Percentiles rank a stretch among this genome's conserved stretches.
Evolutionary conservation across 257 asterid genomes (phyloP).

Genomic region (Prunella vulgaris): DNA sequence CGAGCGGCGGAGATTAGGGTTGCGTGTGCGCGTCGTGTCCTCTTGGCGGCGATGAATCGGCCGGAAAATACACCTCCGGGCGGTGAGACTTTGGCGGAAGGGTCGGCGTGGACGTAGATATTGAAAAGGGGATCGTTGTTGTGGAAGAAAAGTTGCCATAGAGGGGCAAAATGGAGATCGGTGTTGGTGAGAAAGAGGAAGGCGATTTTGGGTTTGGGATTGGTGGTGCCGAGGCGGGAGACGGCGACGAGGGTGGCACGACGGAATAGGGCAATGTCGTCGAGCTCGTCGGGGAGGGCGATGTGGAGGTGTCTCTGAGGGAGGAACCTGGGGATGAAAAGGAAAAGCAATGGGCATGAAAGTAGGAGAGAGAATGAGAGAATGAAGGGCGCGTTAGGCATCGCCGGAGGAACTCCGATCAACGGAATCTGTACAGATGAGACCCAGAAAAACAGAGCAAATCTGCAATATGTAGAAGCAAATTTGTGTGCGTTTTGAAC

Average conservation of each 20-base stretch:
- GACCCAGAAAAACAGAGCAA: background rate
- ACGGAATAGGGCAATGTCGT: slow-evolving; percentile 62
- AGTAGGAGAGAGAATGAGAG: slow-evolving; percentile 39
- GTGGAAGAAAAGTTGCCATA: slow-evolving; percentile 60
- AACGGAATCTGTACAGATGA: background rate
- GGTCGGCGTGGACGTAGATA: slow-evolving; percentile 71
- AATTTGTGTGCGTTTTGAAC: background rate
- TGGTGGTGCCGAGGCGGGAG: slow-evolving; percentile 30
- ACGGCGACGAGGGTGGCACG: slow-evolving; percentile 27
- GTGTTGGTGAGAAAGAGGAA: slow-evolving; percentile 69
- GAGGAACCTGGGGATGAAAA: slow-evolving; percentile 40
- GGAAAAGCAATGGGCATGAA: slow-evolving; percentile 49
- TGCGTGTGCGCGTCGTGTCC: slow-evolving; percentile 48
- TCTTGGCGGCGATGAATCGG: slow-evolving; percentile 44
- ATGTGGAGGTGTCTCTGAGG: slow-evolving; percentile 34
- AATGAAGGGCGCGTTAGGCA: slow-evolving; percentile 43
- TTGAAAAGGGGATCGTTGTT: slow-evolving; percentile 31
- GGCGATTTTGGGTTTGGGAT: slow-evolving; percentile 50
- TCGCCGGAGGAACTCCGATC: slow-evolving; percentile 13
- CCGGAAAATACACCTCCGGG: slow-evolving; percentile 57
- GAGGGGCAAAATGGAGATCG: slow-evolving; percentile 61
- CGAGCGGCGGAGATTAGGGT: slow-evolving; percentile 79
- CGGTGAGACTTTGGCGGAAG: slow-evolving; percentile 30
- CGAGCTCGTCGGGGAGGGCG: slow-evolving; percentile 58
- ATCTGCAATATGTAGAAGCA: background rate